Evolutionary conservation across 176 grass and related monocot species (phyloP), one percentile per base, ranked within the genome.

Genomic region (Juncus inflexus): DNA sequence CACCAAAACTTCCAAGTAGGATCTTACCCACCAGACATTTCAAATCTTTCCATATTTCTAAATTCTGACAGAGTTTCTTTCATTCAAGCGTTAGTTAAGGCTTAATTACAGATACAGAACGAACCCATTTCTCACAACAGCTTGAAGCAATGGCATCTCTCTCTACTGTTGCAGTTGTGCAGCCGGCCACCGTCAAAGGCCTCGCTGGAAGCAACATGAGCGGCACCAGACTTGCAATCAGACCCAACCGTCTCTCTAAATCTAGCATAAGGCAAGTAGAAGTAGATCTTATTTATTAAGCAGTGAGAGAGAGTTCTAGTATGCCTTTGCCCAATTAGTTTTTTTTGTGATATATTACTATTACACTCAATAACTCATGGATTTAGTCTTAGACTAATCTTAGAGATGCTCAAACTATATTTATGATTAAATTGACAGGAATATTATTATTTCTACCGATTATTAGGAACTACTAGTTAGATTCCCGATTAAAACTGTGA

Each of bases 131-230:
- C 47, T 3, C 38, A 54, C 6, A 13, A 12, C 3, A 45, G 6
- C 61, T 55, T 42, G 53, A 50, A 63, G 4, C 69, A 66, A 92
- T 99, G 94, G 94, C 89, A 58, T 90, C 94, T 66, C 78, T 99
- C 67, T 86, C 83, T 58, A 77, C 89, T 67, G 72, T 90, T 52
- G 77, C 76, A 16, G 70, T 78, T 63, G 79, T 73, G 40, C 89
- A 99, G 69, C 89, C 94, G 0, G 83, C 81, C 12, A 60, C 80
- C 65, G 78, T 86, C 60, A 86, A 83, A 74, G 89, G 95, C 73
- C 95, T 99, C 58, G 52, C 72, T 3, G 89, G 92, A 57, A 91
- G 92, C 82, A 81, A 82, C 84, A 83, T 97, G 42, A 77, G 78
- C 62, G 92, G 86, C 64, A 75, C 74, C 75, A 83, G 63, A 66